Evolutionary conservation across 192 early-diverging fungal species (phyloP).

Genomic region (Dissophora globulifera): DNA sequence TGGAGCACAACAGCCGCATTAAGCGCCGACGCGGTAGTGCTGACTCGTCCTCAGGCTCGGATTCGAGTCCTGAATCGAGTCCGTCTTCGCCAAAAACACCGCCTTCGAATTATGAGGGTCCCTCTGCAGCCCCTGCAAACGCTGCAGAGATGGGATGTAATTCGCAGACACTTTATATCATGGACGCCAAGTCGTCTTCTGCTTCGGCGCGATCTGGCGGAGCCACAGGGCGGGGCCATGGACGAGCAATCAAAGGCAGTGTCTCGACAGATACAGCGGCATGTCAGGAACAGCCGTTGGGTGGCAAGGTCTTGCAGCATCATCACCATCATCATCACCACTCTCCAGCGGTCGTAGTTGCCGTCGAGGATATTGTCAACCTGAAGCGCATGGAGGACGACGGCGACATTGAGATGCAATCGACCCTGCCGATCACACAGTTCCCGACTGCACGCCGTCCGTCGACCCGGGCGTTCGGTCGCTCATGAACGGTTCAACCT

Average conservation of each 20-base stretch:
- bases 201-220: background rate
- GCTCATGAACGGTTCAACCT: slow-evolving; percentile 1
- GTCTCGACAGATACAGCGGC: background rate
- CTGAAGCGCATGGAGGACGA: slow-evolving; percentile 7
- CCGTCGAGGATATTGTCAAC: slow-evolving; percentile 3
- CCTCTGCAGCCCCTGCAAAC: no score
- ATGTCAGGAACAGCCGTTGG: background rate
- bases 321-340: no score
- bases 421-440: background rate
- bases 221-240: no score
- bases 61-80: slow-evolving; percentile 16
- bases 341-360: background rate
- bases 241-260: background rate
- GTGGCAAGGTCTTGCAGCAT: background rate
- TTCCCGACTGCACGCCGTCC: slow-evolving; percentile 2
- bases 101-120: slow-evolving; percentile 9
- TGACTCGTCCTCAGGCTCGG: slow-evolving; percentile 23
- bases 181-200: background rate
- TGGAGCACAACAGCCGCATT: slow-evolving; percentile 6
- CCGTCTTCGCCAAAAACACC: slow-evolving; percentile 15
- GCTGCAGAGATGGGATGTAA: no score
- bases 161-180: no score
- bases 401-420: background rate
- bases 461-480: slow-evolving; percentile 5
- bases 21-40: slow-evolving; percentile 27